Evolutionary conservation across 148 eudicot species (phyloP).

Genomic region (Amaranthus hypochondriacus): DNA sequence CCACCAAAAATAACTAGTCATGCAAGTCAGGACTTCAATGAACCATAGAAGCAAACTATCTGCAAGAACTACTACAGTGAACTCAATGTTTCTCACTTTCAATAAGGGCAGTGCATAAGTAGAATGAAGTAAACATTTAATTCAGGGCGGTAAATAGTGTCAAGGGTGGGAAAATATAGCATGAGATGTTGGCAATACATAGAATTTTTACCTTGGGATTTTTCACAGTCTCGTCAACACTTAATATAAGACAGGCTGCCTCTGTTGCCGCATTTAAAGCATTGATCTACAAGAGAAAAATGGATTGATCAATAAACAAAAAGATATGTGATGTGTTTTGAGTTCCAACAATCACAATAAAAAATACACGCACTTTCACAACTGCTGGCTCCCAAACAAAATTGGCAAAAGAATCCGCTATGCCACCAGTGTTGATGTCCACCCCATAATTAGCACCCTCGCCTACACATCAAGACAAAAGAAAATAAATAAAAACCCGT

Average conservation of each 20-base stretch:
- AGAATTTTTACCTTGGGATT: slow-evolving; percentile 73
- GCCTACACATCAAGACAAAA: slow-evolving; percentile 37
- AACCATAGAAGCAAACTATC: too few species aligned
- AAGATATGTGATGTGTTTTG: background rate
- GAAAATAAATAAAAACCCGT: background rate
- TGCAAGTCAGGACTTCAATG: background rate
- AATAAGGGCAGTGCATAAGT: background rate
- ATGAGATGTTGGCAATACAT: background rate
- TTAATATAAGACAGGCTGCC: slow-evolving; percentile 88
- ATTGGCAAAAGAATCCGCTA: slow-evolving; percentile 86
- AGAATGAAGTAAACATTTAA: background rate
- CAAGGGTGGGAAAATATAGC: background rate
- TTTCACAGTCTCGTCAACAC: slow-evolving; percentile 92
- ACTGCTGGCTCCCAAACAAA: slow-evolving; percentile 99
- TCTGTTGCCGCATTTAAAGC: slow-evolving; percentile 98
- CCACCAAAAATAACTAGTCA: background rate
- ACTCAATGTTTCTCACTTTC: background rate
- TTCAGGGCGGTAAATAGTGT: background rate
- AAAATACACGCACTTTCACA: slow-evolving; percentile 59
- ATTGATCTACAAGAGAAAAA: slow-evolving; percentile 53
- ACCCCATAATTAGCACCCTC: slow-evolving; percentile 96
- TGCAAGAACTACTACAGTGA: background rate
- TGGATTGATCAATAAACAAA: background rate
- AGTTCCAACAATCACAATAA: background rate
- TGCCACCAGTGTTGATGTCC: slow-evolving; percentile 90